Percentiles rank a stretch among this genome's conserved stretches.
Evolutionary conservation across 2,329 filamentous ascomycete genomes (phyloP).

Genomic region (Cladophialophora immunda): DNA sequence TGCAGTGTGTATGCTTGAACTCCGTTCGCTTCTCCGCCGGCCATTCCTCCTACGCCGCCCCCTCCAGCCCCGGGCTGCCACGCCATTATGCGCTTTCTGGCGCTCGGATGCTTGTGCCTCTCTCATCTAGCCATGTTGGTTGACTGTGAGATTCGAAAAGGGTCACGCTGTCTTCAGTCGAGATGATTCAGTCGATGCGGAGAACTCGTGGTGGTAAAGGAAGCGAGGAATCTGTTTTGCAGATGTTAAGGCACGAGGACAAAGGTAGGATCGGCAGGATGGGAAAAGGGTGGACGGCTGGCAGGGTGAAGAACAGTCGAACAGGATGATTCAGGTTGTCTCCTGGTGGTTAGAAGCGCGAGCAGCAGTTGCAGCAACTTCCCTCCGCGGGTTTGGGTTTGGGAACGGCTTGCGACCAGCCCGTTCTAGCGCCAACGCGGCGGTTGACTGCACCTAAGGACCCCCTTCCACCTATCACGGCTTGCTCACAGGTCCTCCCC

Average conservation of each 20-base stretch:
- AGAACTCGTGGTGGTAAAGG: neutral
- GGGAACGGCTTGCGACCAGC: conserved; percentile 3
- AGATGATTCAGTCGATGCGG: conserved; percentile 16
- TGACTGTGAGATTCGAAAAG: conserved; percentile 10
- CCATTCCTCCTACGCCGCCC: conserved; percentile 33
- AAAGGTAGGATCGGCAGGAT: neutral
- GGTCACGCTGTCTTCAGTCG: conserved; percentile 29
- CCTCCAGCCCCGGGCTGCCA: conserved; percentile 41
- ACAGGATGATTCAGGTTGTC: conserved; percentile 14
- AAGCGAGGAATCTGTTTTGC: neutral
- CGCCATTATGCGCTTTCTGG: conserved; percentile 41
- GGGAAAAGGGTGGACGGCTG: conserved; percentile 3
- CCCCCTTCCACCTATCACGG: neutral
- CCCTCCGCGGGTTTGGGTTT: conserved; percentile 19
- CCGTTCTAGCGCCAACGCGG: conserved; percentile 19
- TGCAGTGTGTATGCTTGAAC: conserved; percentile 43
- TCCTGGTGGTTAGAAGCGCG: conserved; percentile 24
- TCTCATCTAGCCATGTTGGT: conserved; percentile 41
- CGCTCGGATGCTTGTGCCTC: conserved; percentile 30
- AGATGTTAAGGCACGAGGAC: conserved; percentile 3
- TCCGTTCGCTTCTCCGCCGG: conserved; percentile 36
- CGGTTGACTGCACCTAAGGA: conserved; percentile 19
- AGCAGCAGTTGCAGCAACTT: conserved; percentile 19
- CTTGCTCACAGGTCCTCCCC: neutral
- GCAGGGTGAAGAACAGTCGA: conserved; percentile 3